Conservation (phyloP, 768 basidiomycete species). For the Glaciozyma martinii region DNA sequence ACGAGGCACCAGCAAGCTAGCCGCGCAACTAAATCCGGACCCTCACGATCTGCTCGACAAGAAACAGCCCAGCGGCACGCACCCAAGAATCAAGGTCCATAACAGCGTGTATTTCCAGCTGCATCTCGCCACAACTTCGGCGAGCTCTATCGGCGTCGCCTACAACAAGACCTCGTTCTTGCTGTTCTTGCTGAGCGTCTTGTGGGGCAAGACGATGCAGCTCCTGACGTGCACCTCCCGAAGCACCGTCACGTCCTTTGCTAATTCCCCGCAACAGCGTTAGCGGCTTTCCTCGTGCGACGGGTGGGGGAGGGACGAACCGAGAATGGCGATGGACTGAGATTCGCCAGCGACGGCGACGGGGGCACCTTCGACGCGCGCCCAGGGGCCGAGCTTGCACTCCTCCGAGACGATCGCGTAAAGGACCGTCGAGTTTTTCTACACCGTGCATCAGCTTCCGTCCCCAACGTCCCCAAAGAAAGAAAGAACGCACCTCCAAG, state of each 20-base stretch:
- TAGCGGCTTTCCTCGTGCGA: neutral
- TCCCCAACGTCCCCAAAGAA: neutral
- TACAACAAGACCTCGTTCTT: slow-evolving; percentile 44
- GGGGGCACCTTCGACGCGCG: slow-evolving; percentile 42
- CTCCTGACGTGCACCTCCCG: slow-evolving; percentile 42
- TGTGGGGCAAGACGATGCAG: slow-evolving; percentile 45
- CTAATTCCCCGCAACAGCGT: slow-evolving; percentile 17
- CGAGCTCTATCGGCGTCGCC: neutral
- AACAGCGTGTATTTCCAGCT: no score
- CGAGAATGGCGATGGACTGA: slow-evolving; percentile 43
- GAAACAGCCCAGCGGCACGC: no score
- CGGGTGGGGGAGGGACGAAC: slow-evolving; percentile 29
- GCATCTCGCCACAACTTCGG: no score
- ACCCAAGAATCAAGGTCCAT: no score
- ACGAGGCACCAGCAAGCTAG: no score
- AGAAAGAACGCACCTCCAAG: slow-evolving; percentile 36
- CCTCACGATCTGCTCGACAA: no score
- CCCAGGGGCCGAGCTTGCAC: slow-evolving; percentile 45
- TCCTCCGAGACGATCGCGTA: slow-evolving; percentile 42
- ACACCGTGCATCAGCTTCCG: neutral
- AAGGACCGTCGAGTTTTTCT: slow-evolving; percentile 41
- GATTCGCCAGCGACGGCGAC: slow-evolving; percentile 39
- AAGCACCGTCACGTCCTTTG: slow-evolving; percentile 43
- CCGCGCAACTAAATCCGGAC: no score
- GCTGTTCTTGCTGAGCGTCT: slow-evolving; percentile 39